These are phyloP conservation scores for Fistulinella prunicolor DNA, from an alignment of 768 basidiomycete species.

Conservation along the genomic window DNA sequence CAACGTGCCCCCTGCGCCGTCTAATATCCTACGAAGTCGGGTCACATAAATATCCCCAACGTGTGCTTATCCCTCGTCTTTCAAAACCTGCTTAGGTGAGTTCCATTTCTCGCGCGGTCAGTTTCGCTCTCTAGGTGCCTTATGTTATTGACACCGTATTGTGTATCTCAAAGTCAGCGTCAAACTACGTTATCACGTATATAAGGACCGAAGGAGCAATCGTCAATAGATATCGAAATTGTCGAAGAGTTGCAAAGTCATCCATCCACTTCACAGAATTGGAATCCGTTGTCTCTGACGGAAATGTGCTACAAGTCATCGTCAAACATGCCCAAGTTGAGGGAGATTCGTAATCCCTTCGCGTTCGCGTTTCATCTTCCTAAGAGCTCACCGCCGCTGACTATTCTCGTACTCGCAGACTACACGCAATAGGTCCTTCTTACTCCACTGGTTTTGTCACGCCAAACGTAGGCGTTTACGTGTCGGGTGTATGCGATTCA, in stretches of 20 bases:
- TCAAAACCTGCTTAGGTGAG: constrained; percentile 8
- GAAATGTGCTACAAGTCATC: no score
- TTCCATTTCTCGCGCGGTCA: constrained; percentile 13
- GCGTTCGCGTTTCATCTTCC: no score
- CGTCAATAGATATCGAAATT: no score
- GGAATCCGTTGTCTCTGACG: no score
- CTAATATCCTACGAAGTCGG: constrained; percentile 9
- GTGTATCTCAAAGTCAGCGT: neutral
- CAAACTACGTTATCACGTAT: neutral
- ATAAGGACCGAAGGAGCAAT: neutral
- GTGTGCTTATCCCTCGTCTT: constrained; percentile 6
- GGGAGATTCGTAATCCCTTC: no score
- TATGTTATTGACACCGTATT: constrained; percentile 12
- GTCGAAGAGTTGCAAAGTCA: no score
- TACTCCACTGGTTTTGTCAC: neutral
- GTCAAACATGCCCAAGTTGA: no score
- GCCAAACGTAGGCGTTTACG: neutral
- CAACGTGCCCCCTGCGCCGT: constrained; percentile 12
- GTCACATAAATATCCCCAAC: constrained; percentile 19
- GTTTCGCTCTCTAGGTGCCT: constrained; percentile 1
- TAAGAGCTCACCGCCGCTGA: no score
- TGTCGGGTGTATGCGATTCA: neutral
- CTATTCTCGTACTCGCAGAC: no score
- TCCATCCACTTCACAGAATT: no score
- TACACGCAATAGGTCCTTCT: no score